These are phyloP conservation scores for Houttuynia cordata DNA, from an alignment of 164 flowering plant genomes.

Conservation along the genomic window DNA sequence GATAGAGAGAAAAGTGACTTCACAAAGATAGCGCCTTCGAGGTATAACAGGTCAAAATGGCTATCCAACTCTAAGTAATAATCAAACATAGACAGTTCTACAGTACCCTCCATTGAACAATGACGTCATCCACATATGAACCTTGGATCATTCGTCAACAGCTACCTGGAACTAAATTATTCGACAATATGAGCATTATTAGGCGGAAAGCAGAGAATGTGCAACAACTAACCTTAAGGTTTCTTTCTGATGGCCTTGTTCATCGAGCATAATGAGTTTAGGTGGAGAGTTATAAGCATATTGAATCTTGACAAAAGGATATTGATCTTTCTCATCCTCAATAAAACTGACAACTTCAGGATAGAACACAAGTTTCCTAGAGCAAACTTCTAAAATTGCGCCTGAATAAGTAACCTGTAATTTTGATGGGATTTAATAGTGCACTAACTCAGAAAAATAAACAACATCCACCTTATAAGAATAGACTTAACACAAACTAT, in stretches of 20 bases:
- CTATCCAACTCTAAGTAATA: not conserved
- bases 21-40: too few relatives aligned
- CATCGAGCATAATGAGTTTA: conserved; percentile 72
- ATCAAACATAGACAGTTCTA: not conserved
- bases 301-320: conserved; percentile 58
- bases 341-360: conserved; percentile 83
- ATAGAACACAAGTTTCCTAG: conserved; percentile 89
- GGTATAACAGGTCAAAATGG: not conserved
- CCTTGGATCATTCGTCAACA: too few relatives aligned
- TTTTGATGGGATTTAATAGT: not conserved
- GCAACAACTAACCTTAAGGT: conserved; percentile 52
- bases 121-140: too few relatives aligned
- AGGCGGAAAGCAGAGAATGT: not conserved
- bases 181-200: not conserved
- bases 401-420: conserved; percentile 67
- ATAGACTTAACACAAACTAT: not conserved
- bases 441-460: not conserved
- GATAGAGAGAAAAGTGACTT: too few relatives aligned
- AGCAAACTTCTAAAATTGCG: conserved; percentile 76
- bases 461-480: not conserved
- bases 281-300: conserved; percentile 82
- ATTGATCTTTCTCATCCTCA: conserved; percentile 80
- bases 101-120: too few relatives aligned
- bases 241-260: conserved; percentile 56
- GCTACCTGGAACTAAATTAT: too few relatives aligned